Evolutionary conservation across 352 stramenopile genomes (phyloP), one percentile per base, ranked within the genome.

Genomic region (Phytophthora cactorum): DNA sequence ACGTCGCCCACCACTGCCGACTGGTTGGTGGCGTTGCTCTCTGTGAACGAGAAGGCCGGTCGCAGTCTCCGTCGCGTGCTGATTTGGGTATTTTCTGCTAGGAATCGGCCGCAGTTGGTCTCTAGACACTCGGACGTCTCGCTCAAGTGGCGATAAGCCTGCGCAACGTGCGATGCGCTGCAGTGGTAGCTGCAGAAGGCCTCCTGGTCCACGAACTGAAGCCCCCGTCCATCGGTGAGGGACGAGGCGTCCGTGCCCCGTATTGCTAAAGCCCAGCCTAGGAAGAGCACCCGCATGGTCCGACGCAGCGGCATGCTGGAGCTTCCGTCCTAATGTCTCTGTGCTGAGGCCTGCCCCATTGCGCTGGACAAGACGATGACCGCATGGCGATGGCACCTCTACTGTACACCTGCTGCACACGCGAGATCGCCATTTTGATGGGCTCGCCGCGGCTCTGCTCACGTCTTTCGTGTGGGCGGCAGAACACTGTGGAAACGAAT

Each of bases 131-230:
- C 77, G 27, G 67, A 82, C 17, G 38, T 49, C 4, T 53, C 64
- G 12, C 66, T 64, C 28, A 88, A 58, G 22, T 84, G 66, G n/a
- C 75, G 67, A 52, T 84, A 84, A 8, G 52, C 75, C 31, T 74
- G 73, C 8, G 59, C 49, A 15, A 82, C 76, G 59, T 90, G 83
- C 31, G 70, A 61, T n/a, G 64, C 5, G 41, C 72, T 83, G 72
- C 83, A 91, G 72, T 91, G 83, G 60, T 81, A 91, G 31, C 51
- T 63, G 58, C 83, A 91, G 57, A 91, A 86, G 17, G 79, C 79
- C 5, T 77, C 67, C 11, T 57, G 52, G 11, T 74, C 78, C 11
- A 77, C 67, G 64, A 91, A 91, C n/a, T 55, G 53, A 46, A 91
- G 66, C 0, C 79, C 82, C 5, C 52, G 34, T 3, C 55, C 31